Evolutionary conservation across 2,329 filamentous ascomycete species (phyloP), one percentile per base, ranked within the genome.

Genomic region (Xylariales sp.): DNA sequence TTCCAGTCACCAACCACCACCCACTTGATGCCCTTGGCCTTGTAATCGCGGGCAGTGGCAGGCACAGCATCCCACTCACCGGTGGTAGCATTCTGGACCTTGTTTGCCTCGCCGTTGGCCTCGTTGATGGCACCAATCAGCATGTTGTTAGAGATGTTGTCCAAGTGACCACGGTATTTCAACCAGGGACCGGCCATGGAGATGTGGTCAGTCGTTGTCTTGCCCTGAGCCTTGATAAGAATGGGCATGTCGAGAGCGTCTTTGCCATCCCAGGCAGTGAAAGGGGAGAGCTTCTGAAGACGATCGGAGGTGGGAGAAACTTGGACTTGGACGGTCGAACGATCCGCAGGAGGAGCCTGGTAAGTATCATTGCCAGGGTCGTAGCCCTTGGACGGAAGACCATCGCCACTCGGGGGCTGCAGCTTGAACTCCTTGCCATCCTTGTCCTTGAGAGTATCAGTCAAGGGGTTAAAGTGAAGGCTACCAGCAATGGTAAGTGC

Each of bases 91-190:
- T 98, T 96, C 78, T 88, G 85, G 66, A 98, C 74, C 78, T 94
- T 95, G 82, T 98, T 98, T 57, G 89, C 90, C 76, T 97, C 88
- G 44, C 84, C 88, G 70, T 97, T 98, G 60, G 86, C 90, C 57
- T 85, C 83, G 72, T 96, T 98, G 72, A 89, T 88, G 58, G 93
- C 93, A 72, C 91, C 91, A 55, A 97, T 96, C 65, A 97, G 71
- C 88, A 96, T 95, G 80, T 97, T 97, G 83, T 97, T 96, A 62
- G 90, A 96, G 72, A 97, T 96, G 80, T 97, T 97, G 81, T 96
- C 91, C 58, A 97, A 78, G 65, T 97, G 91, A 47, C 91, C 91
- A 78, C 91, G 88, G 81, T 96, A 97, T 78, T 96, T 96, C 66
- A 97, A 76, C 90, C 90, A 95, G 46, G 90, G 89, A 51, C 90